Base-by-base conservation (phyloP, 163 green algal genomes). In the Smithsoniella earleae region DNA sequence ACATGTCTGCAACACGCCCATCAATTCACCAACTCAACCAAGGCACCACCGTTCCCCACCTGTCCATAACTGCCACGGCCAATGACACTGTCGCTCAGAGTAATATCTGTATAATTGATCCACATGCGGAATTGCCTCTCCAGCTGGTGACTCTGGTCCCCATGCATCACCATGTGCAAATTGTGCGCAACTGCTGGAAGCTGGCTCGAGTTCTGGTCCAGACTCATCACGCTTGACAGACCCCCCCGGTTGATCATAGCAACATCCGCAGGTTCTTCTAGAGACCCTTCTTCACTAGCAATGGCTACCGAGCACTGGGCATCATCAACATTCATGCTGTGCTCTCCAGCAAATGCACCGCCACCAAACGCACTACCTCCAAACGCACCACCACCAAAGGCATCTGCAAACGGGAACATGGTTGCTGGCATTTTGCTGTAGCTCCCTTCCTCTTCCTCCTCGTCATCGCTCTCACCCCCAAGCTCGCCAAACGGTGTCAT, bases 71-170 rank as follows among this genome's bases (percentile, higher is more conserved):
- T 69, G 58, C 58, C 58, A 31, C 58, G 58, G 58, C 58, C 58
- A 31, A 69, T 69, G n/a, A 69, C 58, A 18, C 22, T 36, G 58
- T 69, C 58, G 1, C 30, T 43, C 58, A 69, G 38, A 6, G 58
- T 69, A 31, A 69, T 69, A 31, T 69, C 58, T 5, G 58, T 45
- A 18, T 30, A 45, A 31, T 69, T 69, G 58, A 69, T 69, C 58
- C 58, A 69, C 58, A 69, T 69, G n/a, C 58, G 58, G 58, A 69
- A 69, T 33, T 69, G 58, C 27, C 30, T 13, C 58, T 69, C 58
- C 58, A 69, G 31, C 6, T 30, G 38, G 58, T 69, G 58, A 18
- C 40, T 36, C n/a, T 30, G 43, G 27, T 33, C 43, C 30, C 43
- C 43, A 30, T 1, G 10, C 27, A 69, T 33, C 16, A 69, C 30